These are phyloP conservation scores for Ceratonia siliqua DNA, from an alignment of 306 rosid species.

Conservation along the genomic window DNA sequence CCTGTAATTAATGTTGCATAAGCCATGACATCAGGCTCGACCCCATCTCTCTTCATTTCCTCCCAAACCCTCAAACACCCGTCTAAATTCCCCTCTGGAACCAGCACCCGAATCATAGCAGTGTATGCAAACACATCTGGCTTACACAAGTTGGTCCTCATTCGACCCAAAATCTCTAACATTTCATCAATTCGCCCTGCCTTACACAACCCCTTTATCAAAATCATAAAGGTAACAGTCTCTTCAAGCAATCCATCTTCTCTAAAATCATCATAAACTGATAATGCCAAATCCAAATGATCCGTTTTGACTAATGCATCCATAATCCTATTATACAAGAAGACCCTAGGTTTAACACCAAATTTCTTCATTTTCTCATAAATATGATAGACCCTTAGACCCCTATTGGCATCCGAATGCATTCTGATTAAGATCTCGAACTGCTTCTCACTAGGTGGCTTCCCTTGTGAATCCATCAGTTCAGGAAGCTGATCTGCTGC, in stretches of 20 bases:
- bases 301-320: constrained; percentile 66
- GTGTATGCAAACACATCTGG: constrained; percentile 87
- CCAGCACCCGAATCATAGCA: constrained; percentile 61
- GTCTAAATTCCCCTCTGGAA: constrained; percentile 57
- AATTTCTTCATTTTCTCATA: constrained; percentile 81
- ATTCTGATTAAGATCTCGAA: constrained; percentile 81
- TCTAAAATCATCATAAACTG: constrained; percentile 67
- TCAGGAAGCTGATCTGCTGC: constrained; percentile 76
- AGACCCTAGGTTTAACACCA: constrained; percentile 73
- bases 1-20: constrained; percentile 68
- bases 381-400: constrained; percentile 67
- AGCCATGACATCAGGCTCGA: constrained; percentile 70
- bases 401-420: constrained; percentile 74
- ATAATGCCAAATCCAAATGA: constrained; percentile 63
- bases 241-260: constrained; percentile 73
- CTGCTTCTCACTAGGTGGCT: constrained; percentile 79
- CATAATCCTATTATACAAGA: constrained; percentile 73
- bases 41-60: constrained; percentile 71
- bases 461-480: constrained; percentile 81
- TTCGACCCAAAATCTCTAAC: constrained; percentile 57
- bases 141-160: constrained; percentile 73
- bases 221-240: constrained; percentile 73
- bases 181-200: constrained; percentile 64
- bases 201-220: constrained; percentile 77
- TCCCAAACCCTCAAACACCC: constrained; percentile 78